These are phyloP conservation scores for Vitis rupestris DNA, from an alignment of 164 flowering plant genomes.

Conservation along the genomic window DNA sequence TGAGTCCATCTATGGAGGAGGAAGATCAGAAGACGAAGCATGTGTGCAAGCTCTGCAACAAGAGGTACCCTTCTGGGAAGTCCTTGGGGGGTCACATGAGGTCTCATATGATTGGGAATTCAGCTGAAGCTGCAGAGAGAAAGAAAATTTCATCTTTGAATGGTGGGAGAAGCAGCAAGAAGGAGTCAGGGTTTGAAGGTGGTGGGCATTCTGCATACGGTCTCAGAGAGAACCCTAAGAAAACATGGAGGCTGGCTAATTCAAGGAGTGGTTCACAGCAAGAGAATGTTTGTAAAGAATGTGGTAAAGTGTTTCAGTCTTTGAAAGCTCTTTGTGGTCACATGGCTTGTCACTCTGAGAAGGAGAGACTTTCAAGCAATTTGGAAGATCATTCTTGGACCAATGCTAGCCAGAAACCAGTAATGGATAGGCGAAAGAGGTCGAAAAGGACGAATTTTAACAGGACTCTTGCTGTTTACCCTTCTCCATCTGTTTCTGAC, in stretches of 20 bases:
- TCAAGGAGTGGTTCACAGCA: conserved; percentile 15
- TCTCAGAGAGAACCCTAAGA: conserved; percentile 61
- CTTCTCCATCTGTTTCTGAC: conserved; percentile 49
- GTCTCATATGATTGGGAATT: conserved; percentile 25
- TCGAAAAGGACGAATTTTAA: conserved; percentile 39
- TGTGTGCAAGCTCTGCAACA: conserved; percentile 37
- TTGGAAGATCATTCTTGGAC: conserved; percentile 37
- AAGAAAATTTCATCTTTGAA: conserved; percentile 1
- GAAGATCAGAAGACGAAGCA: conserved; percentile 23
- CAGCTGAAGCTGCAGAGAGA: conserved; percentile 15
- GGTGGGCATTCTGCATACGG: conserved; percentile 33
- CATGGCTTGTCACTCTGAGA: conserved; percentile 78
- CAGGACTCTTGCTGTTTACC: conserved; percentile 18
- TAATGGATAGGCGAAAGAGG: conserved; percentile 43
- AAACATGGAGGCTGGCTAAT: conserved; percentile 59
- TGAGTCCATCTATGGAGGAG: conserved; percentile 12
- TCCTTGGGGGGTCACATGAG: conserved; percentile 42
- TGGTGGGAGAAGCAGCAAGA: conserved; percentile 9
- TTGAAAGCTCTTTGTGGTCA: conserved; percentile 82
- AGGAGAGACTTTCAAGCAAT: conserved; percentile 20
- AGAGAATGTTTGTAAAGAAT: conserved; percentile 55
- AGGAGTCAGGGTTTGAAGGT: conserved; percentile 14
- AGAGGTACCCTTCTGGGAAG: conserved; percentile 38
- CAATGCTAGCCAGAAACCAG: conserved; percentile 32
- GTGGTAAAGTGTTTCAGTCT: conserved; percentile 81